phyloP scores from a whole-genome alignment of 2,329 filamentous ascomycete genomes.

The Fusarium falciforme region DNA sequence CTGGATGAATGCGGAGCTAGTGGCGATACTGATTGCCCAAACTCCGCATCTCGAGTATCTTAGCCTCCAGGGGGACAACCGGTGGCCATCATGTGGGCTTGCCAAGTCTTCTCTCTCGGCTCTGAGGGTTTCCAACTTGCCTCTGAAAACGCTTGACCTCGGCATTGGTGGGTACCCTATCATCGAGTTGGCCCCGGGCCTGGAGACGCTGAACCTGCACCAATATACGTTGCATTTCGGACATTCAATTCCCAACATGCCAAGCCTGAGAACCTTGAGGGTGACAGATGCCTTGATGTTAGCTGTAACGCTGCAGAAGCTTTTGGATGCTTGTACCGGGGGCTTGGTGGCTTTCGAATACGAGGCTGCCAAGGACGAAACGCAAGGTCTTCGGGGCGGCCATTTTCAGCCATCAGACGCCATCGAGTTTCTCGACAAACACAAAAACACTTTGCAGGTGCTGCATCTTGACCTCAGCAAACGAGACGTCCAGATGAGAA shows the following conservation, averaged over 20 bases:
- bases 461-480: constrained; percentile 3
- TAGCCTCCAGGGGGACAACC: background rate
- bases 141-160: background rate
- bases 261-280: background rate
- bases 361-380: background rate
- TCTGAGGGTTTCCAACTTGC: background rate
- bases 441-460: background rate
- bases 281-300: background rate
- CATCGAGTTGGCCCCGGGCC: background rate
- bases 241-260: background rate
- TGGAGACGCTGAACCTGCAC: constrained; percentile 7
- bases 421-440: background rate
- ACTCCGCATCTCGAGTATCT: background rate
- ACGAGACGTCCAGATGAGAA: background rate
- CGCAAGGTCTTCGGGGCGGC: too few relatives aligned
- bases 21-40: background rate
- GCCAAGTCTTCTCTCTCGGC: background rate
- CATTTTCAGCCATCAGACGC: background rate
- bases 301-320: background rate
- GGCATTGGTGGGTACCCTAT: background rate
- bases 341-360: background rate
- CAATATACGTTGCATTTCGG: background rate
- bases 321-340: background rate
- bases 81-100: too few relatives aligned
- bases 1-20: background rate